phyloP scores from a whole-genome alignment of 306 rosid genomes.

The Clitoria ternatea region DNA sequence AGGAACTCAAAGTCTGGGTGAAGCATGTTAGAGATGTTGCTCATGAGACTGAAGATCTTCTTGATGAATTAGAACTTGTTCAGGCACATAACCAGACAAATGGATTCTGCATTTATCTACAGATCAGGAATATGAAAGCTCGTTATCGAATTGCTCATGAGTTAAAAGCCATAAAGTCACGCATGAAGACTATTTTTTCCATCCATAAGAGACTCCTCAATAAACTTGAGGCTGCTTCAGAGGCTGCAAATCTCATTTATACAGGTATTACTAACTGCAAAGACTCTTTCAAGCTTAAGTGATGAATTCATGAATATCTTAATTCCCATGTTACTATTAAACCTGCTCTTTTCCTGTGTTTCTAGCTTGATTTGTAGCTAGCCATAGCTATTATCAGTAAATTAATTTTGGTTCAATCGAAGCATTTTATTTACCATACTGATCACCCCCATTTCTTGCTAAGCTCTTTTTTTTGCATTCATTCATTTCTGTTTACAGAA shows the following conservation, averaged over 20 bases:
- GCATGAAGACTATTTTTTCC: conserved; percentile 16
- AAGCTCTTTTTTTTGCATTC: neutral
- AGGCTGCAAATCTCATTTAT: conserved; percentile 28
- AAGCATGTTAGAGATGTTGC: conserved; percentile 47
- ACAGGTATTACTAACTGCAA: conserved; percentile 28
- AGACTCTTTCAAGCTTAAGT: neutral
- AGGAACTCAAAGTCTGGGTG: conserved; percentile 43
- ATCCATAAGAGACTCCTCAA: conserved; percentile 18
- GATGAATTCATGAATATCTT: conserved; percentile 12
- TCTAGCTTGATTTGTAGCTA: neutral
- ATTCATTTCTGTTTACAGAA: neutral
- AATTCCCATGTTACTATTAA: neutral
- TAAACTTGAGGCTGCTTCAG: conserved; percentile 23
- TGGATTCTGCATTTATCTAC: conserved; percentile 18
- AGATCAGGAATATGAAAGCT: conserved; percentile 32
- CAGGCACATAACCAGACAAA: conserved; percentile 6
- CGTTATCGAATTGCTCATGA: conserved; percentile 33
- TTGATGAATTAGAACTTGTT: conserved; percentile 35
- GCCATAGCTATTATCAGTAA: neutral
- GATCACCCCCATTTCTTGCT: neutral
- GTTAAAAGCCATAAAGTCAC: conserved; percentile 26
- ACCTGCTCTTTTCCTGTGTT: neutral
- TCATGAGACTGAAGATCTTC: conserved; percentile 39
- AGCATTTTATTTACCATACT: neutral
- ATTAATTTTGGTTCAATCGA: neutral